These are phyloP conservation scores for Trichomonas tenax DNA, from an alignment of 208 protist species.

Conservation along the genomic window DNA sequence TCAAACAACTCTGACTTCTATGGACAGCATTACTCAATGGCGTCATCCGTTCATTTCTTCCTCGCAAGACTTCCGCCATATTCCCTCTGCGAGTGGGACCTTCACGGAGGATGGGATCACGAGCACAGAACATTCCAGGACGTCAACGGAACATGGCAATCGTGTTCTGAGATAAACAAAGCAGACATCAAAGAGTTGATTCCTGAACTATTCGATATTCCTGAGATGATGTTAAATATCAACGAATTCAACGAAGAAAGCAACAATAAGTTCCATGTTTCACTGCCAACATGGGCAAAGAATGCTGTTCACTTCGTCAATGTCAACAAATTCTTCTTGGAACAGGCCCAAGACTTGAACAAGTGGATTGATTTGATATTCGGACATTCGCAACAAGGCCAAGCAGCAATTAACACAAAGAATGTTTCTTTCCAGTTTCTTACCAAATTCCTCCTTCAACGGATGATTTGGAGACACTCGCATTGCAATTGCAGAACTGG, in stretches of 20 bases:
- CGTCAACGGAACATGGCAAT: not conserved
- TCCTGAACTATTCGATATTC: not conserved
- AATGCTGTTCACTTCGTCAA: not conserved
- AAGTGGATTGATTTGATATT: slow-evolving; percentile 11
- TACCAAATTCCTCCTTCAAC: not conserved
- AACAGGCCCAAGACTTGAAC: not conserved
- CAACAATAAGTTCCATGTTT: not conserved
- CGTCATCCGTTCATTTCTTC: not conserved
- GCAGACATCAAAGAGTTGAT: not conserved
- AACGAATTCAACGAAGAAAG: not conserved
- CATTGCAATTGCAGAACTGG: not conserved
- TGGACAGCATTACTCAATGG: not conserved
- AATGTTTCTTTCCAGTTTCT: not conserved
- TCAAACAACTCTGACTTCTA: not conserved
- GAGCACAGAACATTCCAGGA: not conserved
- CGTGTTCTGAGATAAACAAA: not conserved
- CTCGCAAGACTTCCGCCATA: not conserved
- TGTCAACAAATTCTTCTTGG: not conserved
- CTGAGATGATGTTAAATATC: not conserved
- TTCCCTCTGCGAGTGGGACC: not conserved
- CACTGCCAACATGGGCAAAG: not conserved
- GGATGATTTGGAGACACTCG: not conserved
- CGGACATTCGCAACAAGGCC: not conserved
- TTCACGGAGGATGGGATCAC: not conserved
- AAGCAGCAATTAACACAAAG: not conserved